Evolutionary conservation across 225 moss, liverwort and hornwort genomes (phyloP), one percentile per base, ranked within the genome.

Genomic region (Ulota crispa): DNA sequence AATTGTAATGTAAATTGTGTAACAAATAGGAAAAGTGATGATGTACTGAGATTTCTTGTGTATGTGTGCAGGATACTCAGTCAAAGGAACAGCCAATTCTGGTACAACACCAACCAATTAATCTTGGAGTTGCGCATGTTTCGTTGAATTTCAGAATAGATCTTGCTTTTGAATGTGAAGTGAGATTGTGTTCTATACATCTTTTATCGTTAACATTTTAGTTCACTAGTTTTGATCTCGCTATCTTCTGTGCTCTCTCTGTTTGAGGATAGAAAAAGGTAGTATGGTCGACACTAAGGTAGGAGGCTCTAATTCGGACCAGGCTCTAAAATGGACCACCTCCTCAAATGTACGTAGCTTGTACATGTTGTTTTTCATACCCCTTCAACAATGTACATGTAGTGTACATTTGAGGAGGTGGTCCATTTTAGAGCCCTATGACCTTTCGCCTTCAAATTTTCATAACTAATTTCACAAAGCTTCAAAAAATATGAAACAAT

Each of bases 61-160:
- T 57, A 66, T 70, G 50, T 65, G 24, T 60, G 64, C 86, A 90
- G 90, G 84, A 84, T 54, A 34, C 78, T 78, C 77, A 66, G 70
- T 79, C 86, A 42, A 86, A 82, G 77, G 78, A 82, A 79, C 77
- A 74, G 84, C 90, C 56, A 70, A 86, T 90, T 71, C 5, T 89
- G 89, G 89, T 89, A 75, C 41, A 64, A 12, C 31, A 72, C 14
- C 76, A 78, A 64, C 37, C 73, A 47, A 32, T 76, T 55, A 61
- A 19, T 14, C 80, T 73, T 64, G 21, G 19, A 69, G 41, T 69
- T 61, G 0, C 43, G 39, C 32, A 23, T 69, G 41, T 39, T 83
- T 50, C 30, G n/a, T 30, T 78, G 41, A 15, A 55, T 60, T 65
- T 50, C 42, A 37, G 32, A 39, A 43, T 26, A 56, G 31, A 82